Conservation (phyloP, 306 rosid genomes). For the Prunus armeniaca region DNA sequence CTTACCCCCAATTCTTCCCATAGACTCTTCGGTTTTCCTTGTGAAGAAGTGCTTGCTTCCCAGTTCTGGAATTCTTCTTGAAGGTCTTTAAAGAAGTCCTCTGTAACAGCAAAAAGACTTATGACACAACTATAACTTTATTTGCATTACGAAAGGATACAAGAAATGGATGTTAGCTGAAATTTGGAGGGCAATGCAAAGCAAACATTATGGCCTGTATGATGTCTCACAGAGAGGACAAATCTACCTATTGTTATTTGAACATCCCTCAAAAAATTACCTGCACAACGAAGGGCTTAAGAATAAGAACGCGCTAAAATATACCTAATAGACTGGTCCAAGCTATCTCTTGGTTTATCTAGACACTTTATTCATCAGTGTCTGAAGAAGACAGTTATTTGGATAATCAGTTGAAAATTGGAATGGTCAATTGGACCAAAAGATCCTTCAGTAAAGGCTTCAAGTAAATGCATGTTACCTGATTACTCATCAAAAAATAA, state of each 20-base stretch:
- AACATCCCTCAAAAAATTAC: slow-evolving; percentile 90
- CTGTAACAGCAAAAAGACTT: slow-evolving; percentile 45
- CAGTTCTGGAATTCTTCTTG: slow-evolving; percentile 87
- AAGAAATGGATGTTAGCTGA: slow-evolving; percentile 18
- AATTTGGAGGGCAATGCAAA: slow-evolving; percentile 23
- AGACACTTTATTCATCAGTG: not conserved
- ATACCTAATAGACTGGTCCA: slow-evolving; percentile 1
- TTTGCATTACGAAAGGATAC: slow-evolving; percentile 17
- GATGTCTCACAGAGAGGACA: slow-evolving; percentile 55
- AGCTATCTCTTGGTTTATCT: not conserved
- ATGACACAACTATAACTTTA: not conserved
- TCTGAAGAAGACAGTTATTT: not conserved
- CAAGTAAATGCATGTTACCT: not conserved
- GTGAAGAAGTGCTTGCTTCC: slow-evolving; percentile 77
- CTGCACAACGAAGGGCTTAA: slow-evolving; percentile 75
- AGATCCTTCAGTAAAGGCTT: not conserved
- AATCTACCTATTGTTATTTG: slow-evolving; percentile 97
- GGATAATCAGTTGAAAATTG: not conserved
- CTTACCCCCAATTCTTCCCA: slow-evolving; percentile 97
- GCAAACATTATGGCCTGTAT: slow-evolving; percentile 29
- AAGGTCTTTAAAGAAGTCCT: slow-evolving; percentile 81
- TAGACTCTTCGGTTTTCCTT: slow-evolving; percentile 89
- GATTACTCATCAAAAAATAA: not conserved
- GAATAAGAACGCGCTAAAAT: slow-evolving; percentile 43
- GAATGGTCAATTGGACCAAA: not conserved